These are phyloP conservation scores for Rhizopus arrhizus DNA, from an alignment of 371 early-diverging fungal species.

Conservation along the genomic window DNA sequence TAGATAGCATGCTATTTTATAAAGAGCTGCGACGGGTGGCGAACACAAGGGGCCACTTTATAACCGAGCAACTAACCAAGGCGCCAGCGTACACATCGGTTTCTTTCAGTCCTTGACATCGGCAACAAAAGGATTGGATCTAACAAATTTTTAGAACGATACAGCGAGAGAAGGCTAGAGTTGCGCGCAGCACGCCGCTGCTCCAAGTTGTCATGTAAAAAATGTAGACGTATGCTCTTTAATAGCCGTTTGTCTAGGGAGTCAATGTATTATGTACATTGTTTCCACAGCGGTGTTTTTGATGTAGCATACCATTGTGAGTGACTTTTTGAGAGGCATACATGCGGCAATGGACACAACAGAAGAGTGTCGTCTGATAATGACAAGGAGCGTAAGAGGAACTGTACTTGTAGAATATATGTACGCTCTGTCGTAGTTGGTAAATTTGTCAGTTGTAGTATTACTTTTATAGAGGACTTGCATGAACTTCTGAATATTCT, in stretches of 20 bases:
- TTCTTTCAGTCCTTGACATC: no score
- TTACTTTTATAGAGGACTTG: slow-evolving; percentile 5
- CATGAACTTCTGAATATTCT: slow-evolving; percentile 10
- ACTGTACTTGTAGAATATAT: slow-evolving; percentile 7
- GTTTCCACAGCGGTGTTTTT: no score
- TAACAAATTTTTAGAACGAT: no score
- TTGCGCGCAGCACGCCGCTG: no score
- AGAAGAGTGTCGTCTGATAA: slow-evolving; percentile 3
- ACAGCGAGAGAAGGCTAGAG: no score
- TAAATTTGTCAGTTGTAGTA: slow-evolving; percentile 12
- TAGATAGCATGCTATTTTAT: background rate
- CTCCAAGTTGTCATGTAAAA: no score
- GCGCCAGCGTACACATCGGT: no score
- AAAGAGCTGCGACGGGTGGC: background rate
- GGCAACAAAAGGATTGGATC: no score
- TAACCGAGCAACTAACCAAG: slow-evolving; percentile 6
- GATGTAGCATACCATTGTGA: no score
- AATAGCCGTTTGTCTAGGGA: no score
- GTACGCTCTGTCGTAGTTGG: slow-evolving; percentile 2
- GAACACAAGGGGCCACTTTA: background rate
- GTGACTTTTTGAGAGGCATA: background rate
- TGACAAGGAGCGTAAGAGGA: background rate
- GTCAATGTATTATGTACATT: no score
- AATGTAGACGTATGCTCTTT: no score
- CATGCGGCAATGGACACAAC: background rate